Base-by-base conservation (phyloP, 2,329 filamentous ascomycete species). In the Phialophora expanda region DNA sequence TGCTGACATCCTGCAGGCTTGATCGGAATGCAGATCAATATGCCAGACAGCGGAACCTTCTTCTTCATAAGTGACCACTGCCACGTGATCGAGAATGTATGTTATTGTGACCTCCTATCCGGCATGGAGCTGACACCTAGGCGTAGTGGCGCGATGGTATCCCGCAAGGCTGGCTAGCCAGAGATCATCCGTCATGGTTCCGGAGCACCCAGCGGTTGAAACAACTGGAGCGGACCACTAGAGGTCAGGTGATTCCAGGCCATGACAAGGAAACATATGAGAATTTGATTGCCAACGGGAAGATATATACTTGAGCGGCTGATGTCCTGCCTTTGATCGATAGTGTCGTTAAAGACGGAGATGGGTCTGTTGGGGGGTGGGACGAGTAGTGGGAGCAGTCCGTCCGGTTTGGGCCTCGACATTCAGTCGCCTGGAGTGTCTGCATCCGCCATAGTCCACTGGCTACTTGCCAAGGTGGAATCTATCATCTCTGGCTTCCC, bases 21-120 rank as follows among this genome's bases (percentile, higher is more conserved):
- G 56, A 70, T 71, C 53, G 69, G 69, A 34, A 72, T 72, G 70
- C 70, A 72, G 64, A 70, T 72, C 65, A 72, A 72, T 41, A 69
- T 72, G 70, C 70, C 65, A 0, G 66, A 69, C n/a, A 69, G 66
- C 56, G 70, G 70, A 6, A 72, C 70, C 38, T 72, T 66, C 61
- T 58, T 72, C 46, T 72, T 71, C 53, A 72, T 71, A 32, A 70
- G 65, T 41, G 70, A 72, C 54, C 70, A 72, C 61, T 72, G 69
- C 64, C 70, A 72, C 53, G 69, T 71, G 50, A 72, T 71, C 26
- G 70, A 72, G 56, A 72, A 72, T 61, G 69, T 71, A 61, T 67
- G 69, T 59, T 4, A 38, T n/a, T 12, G 30, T 6, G 24, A n/a
- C 28, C 17, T 24, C 17, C 58, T 22, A 12, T 51, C 1, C 26